Percentiles rank a stretch among this genome's conserved stretches.
Conservation (phyloP, 495 filamentous ascomycete genomes). For the Ascodesmis nigricans region DNA sequence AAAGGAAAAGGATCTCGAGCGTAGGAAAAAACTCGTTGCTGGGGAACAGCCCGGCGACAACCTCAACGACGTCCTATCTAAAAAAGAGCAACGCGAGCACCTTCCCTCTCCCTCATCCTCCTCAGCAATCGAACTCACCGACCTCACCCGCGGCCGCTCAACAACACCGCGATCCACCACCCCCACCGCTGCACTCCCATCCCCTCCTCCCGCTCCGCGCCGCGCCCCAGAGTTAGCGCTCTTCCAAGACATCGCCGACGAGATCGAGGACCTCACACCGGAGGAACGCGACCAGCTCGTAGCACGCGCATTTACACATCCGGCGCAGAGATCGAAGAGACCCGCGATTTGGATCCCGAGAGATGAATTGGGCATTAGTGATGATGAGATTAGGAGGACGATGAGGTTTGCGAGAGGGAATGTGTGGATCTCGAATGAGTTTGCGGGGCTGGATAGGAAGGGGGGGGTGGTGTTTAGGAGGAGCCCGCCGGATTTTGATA, state of each 20-base stretch:
- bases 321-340: constrained; percentile 60
- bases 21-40: constrained; percentile 28
- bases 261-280: constrained; percentile 82
- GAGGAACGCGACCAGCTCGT: constrained; percentile 77
- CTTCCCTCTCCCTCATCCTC: no score
- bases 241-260: constrained; percentile 68
- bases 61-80: constrained; percentile 25
- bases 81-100: constrained; percentile 22
- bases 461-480: constrained; percentile 66
- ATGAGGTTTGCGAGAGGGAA: constrained; percentile 45
- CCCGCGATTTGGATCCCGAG: constrained; percentile 89
- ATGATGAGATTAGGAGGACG: constrained; percentile 71
- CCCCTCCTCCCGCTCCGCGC: constrained; percentile 36
- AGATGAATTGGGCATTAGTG: constrained; percentile 73
- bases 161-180: constrained; percentile 23
- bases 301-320: constrained; percentile 74
- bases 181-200: constrained; percentile 26
- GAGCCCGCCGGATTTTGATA: constrained; percentile 79
- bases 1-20: constrained; percentile 43
- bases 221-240: constrained; percentile 50
- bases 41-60: constrained; percentile 32
- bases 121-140: no score
- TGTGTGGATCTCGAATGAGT: constrained; percentile 89
- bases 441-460: constrained; percentile 65
- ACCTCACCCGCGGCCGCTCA: no score